Percentiles rank a stretch among this genome's conserved stretches.
Conservation (phyloP, 306 rosid genomes). For the Mucuna pruriens region DNA sequence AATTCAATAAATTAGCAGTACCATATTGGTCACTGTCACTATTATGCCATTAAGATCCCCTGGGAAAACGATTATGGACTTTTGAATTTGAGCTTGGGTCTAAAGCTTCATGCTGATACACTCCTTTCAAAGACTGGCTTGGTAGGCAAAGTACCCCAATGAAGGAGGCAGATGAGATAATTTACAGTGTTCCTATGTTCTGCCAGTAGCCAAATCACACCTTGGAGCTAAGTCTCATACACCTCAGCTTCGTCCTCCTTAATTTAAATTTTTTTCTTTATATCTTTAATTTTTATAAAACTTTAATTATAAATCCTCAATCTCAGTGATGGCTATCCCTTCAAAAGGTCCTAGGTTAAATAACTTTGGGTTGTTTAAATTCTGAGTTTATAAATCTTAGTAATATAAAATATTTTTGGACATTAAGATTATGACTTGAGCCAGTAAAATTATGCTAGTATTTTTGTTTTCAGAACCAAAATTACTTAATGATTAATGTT, state of each 20-base stretch:
- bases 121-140: background rate
- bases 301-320: constrained; percentile 18
- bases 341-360: background rate
- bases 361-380: constrained; percentile 19
- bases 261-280: background rate
- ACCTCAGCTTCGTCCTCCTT: background rate
- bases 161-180: background rate
- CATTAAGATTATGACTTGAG: constrained; percentile 1
- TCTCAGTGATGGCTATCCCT: constrained; percentile 1
- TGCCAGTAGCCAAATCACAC: background rate
- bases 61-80: constrained; percentile 17
- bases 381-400: background rate
- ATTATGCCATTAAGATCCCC: background rate
- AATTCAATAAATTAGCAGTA: constrained; percentile 9
- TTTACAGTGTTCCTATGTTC: background rate
- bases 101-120: background rate
- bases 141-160: background rate
- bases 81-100: background rate
- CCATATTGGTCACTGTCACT: background rate
- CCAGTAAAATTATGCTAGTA: background rate
- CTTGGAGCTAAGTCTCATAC: background rate
- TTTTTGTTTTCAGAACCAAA: constrained; percentile 21
- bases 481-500: background rate
- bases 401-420: constrained; percentile 40
- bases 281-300: background rate